Evolutionary conservation across 1,139 yeast species (phyloP), one percentile per base, ranked within the genome.

Genomic region (Diutina siamensis): DNA sequence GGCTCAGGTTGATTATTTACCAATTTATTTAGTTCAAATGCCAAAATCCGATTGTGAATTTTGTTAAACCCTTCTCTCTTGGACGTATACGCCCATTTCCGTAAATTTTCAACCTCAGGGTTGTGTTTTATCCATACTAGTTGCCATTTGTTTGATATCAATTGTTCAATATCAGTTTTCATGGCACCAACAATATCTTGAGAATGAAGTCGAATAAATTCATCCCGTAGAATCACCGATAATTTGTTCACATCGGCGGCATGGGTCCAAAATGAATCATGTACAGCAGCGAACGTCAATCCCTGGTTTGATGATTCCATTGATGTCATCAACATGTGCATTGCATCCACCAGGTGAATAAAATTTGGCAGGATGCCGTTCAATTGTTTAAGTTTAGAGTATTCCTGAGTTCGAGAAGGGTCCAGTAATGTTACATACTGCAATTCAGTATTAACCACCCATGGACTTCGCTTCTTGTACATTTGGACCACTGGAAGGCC

Each of bases 211-310:
- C 63, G 51, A 3, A 71, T 61, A 52, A 71, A 71, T 48, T 63
- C 62, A 19, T 63, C 55, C 18, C 75, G 50, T 2, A 68, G 51
- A 1, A 64, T 46, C 5, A 27, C 46, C 1, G 64, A 57, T 17
- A 70, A 54, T 15, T 44, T 21, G 7, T 56, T 60, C 5, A 66
- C 71, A 36, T 64, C 59, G 19, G 57, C 44, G 0, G 74, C 62
- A 49, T 64, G 61, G 2, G 74, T 70, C 75, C 75, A 70, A 49
- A 60, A 70, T 10, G 73, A 67, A 51, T 70, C 75, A 52, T 70
- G 75, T 2, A 70, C 71, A 0, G 72, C 61, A 1, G 61, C 68
- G 55, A 70, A 68, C 7, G 62, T 53, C 13, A 68, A 51, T 0
- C 50, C 49, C 1, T 47, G 45, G 3, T 48, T 35, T 15, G 49